Evolutionary conservation across 352 stramenopile genomes (phyloP).

Genomic region (Aphanomyces stellatus): DNA sequence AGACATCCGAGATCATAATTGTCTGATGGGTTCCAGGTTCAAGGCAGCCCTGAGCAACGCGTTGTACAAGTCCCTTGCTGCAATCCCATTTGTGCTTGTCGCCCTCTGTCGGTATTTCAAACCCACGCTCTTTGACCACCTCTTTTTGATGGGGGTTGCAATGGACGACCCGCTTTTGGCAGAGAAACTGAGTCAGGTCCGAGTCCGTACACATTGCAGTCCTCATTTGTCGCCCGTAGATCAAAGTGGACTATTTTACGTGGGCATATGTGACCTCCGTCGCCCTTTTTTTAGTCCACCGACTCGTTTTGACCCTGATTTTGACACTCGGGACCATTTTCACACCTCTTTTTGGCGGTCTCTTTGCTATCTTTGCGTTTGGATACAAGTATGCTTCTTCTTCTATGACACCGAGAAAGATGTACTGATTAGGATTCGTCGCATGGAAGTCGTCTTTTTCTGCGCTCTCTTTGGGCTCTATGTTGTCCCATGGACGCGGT

Average conservation of each 20-base stretch:
- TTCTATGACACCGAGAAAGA: no score
- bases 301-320: neutral
- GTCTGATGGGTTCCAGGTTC: neutral
- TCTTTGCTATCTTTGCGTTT: constrained; percentile 6
- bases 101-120: neutral
- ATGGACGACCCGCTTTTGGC: neutral
- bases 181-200: neutral
- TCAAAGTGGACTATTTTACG: constrained; percentile 1
- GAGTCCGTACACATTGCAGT: neutral
- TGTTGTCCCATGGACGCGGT: neutral
- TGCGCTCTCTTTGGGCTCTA: neutral
- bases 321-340: neutral
- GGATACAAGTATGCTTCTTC: constrained; percentile 15
- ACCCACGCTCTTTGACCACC: neutral
- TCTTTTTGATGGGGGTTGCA: neutral
- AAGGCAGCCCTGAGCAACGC: neutral
- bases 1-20: neutral
- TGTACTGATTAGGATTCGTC: neutral
- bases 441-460: constrained; percentile 11
- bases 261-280: neutral
- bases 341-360: constrained; percentile 9
- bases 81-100: neutral
- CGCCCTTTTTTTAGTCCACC: neutral
- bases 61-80: neutral
- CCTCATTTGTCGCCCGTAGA: neutral